Evolutionary conservation across 2,329 filamentous ascomycete species (phyloP), one percentile per base, ranked within the genome.

Genomic region (Pseudocercospora cruenta): DNA sequence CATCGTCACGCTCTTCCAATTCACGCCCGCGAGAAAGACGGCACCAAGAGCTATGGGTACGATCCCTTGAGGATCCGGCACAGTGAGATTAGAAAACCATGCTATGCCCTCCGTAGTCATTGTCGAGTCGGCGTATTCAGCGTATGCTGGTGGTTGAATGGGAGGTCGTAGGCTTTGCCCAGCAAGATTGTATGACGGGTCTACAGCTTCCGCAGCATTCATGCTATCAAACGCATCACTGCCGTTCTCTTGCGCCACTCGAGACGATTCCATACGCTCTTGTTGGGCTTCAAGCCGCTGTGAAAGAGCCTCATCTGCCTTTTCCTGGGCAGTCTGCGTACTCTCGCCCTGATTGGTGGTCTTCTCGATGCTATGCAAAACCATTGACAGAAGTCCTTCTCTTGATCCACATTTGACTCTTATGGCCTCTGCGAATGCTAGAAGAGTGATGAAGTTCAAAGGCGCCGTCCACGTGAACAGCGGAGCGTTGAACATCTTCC

Each of bases 21-120:
- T 53, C 12, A 49, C 39, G 22, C 47, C 58, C n/a, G 31, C 12
- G 22, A 70, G 28, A 71, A 74, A 69, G 43, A 55, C 43, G 3
- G 58, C 6, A 28, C 36, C 39, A 4, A 75, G 62, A 2, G 61
- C 10, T 21, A 62, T 4, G 2, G 72, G 73, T 5, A 75, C 62
- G 2, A 64, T 53, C 22, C 62, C 36, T 2, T 81, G 81, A 0
- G 86, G 80, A 70, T 90, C 87, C 8, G 84, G 77, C 0, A 80
- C 72, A 4, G 86, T 77, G 14, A 90, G 81, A 72, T 89, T 81
- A 0, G 83, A 81, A 63, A 88, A 88, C 87, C 87, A 90, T 1
- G 87, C 78, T 2, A 83, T 81, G n/a, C 87, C 87, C 76, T 88
- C 87, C 7, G 74, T 81, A 4, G 82, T 80, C 16, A 90, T 76